phyloP scores from a whole-genome alignment of 768 basidiomycete genomes.

The Boletus coccyginus region DNA sequence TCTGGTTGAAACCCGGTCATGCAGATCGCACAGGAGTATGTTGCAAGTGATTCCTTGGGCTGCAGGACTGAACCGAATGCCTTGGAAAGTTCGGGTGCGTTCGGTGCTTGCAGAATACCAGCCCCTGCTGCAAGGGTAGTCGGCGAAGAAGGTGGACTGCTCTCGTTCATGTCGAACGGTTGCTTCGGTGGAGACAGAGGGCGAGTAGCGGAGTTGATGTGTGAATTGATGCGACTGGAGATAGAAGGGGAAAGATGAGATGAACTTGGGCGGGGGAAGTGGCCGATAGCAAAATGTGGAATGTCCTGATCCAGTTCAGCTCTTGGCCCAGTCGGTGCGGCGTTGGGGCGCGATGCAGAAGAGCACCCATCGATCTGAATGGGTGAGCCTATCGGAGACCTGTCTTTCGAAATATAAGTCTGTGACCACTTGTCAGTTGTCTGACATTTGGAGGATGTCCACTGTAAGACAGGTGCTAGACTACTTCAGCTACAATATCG shows the following conservation, averaged over 20 bases:
- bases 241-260: conserved; percentile 34
- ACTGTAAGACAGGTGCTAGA: conserved; percentile 67
- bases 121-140: conserved; percentile 52
- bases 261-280: conserved; percentile 51
- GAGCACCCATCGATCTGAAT: conserved; percentile 19
- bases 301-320: conserved; percentile 2
- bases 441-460: conserved; percentile 44
- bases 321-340: conserved; percentile 6
- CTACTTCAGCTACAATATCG: conserved; percentile 13
- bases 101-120: conserved; percentile 60
- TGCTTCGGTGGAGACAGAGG: conserved; percentile 61
- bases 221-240: conserved; percentile 50
- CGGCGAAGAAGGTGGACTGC: conserved; percentile 26
- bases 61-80: conserved; percentile 85
- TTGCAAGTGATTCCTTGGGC: conserved; percentile 67
- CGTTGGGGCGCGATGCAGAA: conserved; percentile 10
- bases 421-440: conserved; percentile 74
- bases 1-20: conserved; percentile 68
- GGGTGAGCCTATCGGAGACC: conserved; percentile 40
- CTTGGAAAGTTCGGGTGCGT: conserved; percentile 66
- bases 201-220: conserved; percentile 54
- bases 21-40: conserved; percentile 70
- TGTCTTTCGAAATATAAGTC: conserved; percentile 64
- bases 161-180: conserved; percentile 17
- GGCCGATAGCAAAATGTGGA: conserved; percentile 27